phyloP scores from a whole-genome alignment of 345 rosid species.

The Eucalyptus sideroxylon region DNA sequence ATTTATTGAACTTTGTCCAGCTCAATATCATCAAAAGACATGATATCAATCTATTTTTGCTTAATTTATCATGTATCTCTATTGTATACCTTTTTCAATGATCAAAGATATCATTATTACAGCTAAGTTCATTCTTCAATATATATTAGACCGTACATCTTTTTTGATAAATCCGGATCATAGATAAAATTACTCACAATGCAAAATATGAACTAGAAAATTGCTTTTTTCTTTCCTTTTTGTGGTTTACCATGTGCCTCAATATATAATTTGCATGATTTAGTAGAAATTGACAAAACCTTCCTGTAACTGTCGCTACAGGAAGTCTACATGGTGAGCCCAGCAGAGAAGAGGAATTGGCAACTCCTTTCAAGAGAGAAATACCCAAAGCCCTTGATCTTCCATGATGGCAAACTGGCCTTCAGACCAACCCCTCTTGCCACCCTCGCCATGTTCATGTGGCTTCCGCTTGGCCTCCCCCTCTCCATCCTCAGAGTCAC shows the following conservation, averaged over 20 bases:
- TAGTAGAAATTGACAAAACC: not conserved
- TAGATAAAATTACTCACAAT: not conserved
- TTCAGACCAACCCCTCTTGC: conserved; percentile 81
- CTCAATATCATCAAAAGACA: not conserved
- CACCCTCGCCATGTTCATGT: conserved; percentile 55
- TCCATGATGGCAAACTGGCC: conserved; percentile 93
- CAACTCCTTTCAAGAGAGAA: conserved; percentile 45
- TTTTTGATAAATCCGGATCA: fast-evolving
- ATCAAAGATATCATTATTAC: not conserved
- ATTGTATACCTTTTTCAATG: too few relatives aligned
- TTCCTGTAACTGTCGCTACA: conserved; percentile 3
- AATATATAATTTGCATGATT: not conserved
- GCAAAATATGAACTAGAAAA: not conserved
- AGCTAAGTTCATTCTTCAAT: not conserved
- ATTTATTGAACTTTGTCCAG: not conserved
- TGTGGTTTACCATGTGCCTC: conserved; percentile 13
- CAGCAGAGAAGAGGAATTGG: conserved; percentile 14
- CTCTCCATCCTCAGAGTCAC: conserved; percentile 53
- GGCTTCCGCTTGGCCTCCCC: conserved; percentile 64
- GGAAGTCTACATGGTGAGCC: conserved; percentile 54
- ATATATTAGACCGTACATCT: not conserved
- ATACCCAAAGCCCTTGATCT: conserved; percentile 79
- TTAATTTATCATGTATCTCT: not conserved
- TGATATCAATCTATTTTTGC: not conserved
- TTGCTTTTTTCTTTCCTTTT: not conserved